Conservation (phyloP, 768 basidiomycete genomes). For the Russula brevipes region DNA sequence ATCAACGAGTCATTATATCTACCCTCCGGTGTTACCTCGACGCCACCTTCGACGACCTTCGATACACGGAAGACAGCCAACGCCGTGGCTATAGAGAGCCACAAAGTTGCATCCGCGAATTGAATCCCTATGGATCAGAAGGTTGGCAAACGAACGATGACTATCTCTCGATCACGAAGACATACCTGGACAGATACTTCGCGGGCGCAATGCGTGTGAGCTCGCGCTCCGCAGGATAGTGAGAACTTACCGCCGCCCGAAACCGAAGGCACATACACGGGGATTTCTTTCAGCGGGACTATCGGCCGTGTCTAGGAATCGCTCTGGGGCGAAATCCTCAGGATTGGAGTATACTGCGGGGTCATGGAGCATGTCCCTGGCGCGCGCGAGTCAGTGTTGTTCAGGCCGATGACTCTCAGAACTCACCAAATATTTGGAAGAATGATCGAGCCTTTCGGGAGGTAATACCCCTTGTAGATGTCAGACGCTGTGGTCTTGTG, state of each 20-base stretch:
- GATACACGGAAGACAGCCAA: conserved; percentile 19
- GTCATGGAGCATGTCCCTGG: conserved; percentile 31
- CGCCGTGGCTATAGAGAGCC: conserved; percentile 9
- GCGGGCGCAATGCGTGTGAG: neutral
- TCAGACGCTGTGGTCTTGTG: conserved; percentile 1
- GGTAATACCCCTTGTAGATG: conserved; percentile 2
- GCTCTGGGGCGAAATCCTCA: conserved; percentile 29
- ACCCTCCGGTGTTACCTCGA: conserved; percentile 1
- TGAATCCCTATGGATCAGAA: conserved; percentile 1
- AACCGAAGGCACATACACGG: conserved; percentile 24
- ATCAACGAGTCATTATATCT: conserved; percentile 1
- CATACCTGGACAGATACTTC: conserved; percentile 15
- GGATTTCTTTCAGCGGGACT: conserved; percentile 22
- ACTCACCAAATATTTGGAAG: conserved; percentile 34
- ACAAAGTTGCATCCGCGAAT: conserved; percentile 16
- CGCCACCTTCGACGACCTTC: conserved; percentile 10
- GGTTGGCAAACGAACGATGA: too few species aligned
- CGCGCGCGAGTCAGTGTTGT: neutral
- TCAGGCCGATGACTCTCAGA: neutral
- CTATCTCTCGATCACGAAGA: neutral
- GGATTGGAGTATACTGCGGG: conserved; percentile 28
- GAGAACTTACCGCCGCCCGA: conserved; percentile 24
- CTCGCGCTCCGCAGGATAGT: neutral
- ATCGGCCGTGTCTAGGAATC: conserved; percentile 26
- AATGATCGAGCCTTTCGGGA: conserved; percentile 36